These are phyloP conservation scores for Garcia nutans DNA, from an alignment of 345 rosid species.

Conservation along the genomic window DNA sequence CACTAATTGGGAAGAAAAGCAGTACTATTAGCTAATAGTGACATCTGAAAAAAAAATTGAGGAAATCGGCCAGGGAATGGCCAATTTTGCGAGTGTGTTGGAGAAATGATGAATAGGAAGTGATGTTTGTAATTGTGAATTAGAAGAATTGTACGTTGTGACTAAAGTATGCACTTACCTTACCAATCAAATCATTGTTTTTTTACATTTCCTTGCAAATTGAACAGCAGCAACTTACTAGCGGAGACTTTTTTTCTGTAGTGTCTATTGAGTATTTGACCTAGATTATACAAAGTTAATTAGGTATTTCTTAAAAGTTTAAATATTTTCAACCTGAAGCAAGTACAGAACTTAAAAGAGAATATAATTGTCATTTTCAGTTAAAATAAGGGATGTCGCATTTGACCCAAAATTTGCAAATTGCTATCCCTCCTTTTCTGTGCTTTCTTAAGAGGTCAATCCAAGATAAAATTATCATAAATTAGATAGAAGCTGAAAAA, in stretches of 20 bases:
- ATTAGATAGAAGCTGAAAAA: too few species aligned
- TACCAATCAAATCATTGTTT: conserved; percentile 10
- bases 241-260: not conserved
- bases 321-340: too few species aligned
- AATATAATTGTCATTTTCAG: too few species aligned
- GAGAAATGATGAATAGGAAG: not conserved
- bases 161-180: not conserved
- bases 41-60: not conserved
- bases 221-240: not conserved
- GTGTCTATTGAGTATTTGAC: too few species aligned
- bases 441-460: too few species aligned
- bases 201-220: not conserved
- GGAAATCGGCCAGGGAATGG: not conserved
- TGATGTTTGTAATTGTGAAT: conserved; percentile 2
- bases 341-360: too few species aligned
- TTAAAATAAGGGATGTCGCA: too few species aligned
- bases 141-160: not conserved
- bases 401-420: too few species aligned
- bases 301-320: too few species aligned
- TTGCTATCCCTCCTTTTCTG: too few species aligned
- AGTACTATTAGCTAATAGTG: not conserved
- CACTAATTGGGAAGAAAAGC: not conserved
- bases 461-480: too few species aligned
- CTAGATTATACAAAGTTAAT: too few species aligned
- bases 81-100: not conserved